These are phyloP conservation scores for Solanum boliviense DNA, from an alignment of 257 asterid genomes.

Conservation along the genomic window DNA sequence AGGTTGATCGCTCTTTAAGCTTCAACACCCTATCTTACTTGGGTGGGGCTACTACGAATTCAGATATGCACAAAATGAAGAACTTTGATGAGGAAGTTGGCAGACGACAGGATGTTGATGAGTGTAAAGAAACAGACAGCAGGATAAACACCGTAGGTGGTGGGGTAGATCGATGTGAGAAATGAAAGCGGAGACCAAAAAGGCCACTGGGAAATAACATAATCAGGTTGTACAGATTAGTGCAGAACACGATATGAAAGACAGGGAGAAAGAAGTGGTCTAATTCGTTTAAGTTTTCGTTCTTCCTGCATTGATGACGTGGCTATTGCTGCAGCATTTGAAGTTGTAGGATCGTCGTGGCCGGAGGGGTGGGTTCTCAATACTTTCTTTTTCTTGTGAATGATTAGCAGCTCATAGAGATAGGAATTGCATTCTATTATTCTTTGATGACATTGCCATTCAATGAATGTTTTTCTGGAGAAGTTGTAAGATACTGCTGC, in stretches of 20 bases:
- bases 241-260: neutral
- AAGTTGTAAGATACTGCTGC: neutral
- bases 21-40: constrained; percentile 1
- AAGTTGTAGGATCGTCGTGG: neutral
- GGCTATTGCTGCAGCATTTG: neutral
- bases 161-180: constrained; percentile 24
- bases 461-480: neutral
- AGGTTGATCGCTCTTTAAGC: neutral
- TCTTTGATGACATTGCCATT: neutral
- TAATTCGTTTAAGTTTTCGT: neutral
- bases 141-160: constrained; percentile 14
- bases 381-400: neutral
- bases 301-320: neutral
- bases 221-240: neutral
- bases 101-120: constrained; percentile 14
- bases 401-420: neutral
- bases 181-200: constrained; percentile 8
- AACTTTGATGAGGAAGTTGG: constrained; percentile 20
- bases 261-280: constrained; percentile 3
- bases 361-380: neutral
- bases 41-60: neutral
- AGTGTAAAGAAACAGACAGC: constrained; percentile 17
- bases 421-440: neutral
- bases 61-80: constrained; percentile 7
- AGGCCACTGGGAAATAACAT: constrained; percentile 6